These are phyloP conservation scores for Millerozyma miso DNA, from an alignment of 805 yeast genomes.

Conservation along the genomic window DNA sequence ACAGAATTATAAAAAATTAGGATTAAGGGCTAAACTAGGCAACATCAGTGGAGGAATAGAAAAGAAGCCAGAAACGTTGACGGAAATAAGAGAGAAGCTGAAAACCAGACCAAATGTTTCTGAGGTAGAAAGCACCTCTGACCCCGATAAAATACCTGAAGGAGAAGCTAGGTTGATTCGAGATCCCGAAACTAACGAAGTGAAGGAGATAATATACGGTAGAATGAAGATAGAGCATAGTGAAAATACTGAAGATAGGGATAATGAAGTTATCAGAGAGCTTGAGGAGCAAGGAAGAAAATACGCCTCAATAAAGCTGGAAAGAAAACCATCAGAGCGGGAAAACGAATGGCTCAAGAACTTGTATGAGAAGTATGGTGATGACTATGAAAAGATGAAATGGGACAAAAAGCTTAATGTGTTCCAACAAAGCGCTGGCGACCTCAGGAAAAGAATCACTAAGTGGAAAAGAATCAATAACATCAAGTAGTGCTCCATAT, in stretches of 20 bases:
- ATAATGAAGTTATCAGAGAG: constrained; percentile 60
- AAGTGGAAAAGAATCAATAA: constrained; percentile 60
- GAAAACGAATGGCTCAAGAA: constrained; percentile 69
- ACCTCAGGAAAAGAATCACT: constrained; percentile 62
- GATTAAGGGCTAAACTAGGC: constrained; percentile 66
- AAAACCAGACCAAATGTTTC: constrained; percentile 24
- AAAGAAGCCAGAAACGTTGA: constrained; percentile 42
- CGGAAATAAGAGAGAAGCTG: constrained; percentile 21
- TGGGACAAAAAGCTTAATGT: constrained; percentile 86
- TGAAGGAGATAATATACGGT: constrained; percentile 66
- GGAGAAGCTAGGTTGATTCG: constrained; percentile 77
- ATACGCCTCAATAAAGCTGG: constrained; percentile 47
- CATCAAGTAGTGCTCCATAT: constrained; percentile 10
- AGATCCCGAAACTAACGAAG: constrained; percentile 61
- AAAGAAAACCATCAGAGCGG: constrained; percentile 60
- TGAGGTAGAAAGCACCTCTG: constrained; percentile 41
- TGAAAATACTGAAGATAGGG: constrained; percentile 24
- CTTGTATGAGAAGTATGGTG: constrained; percentile 76
- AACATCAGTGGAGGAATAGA: constrained; percentile 80
- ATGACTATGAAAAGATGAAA: constrained; percentile 83
- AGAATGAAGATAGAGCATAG: constrained; percentile 38
- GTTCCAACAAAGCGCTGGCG: constrained; percentile 82
- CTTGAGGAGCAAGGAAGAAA: constrained; percentile 50
- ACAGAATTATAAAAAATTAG: constrained; percentile 83
- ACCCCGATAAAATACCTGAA: constrained; percentile 61